These are phyloP conservation scores for Aurantiochytrium sp. DNA, from an alignment of 108 stramenopile genomes.

Conservation along the genomic window DNA sequence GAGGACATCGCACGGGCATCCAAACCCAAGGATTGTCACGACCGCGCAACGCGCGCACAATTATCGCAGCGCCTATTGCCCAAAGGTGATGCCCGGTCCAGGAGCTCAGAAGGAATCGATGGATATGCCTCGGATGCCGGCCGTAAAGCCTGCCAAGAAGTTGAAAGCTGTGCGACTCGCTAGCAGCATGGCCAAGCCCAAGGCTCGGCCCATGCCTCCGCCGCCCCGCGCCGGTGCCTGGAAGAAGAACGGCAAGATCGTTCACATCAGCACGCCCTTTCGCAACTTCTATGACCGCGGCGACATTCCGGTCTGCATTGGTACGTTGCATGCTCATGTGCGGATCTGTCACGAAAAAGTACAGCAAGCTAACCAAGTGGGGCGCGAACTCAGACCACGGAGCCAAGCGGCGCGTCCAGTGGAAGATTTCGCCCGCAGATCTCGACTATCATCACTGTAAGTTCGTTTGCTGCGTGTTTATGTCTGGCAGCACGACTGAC, in stretches of 20 bases:
- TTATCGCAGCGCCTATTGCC: not conserved
- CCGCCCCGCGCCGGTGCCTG: constrained; percentile 1
- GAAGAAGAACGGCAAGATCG: not conserved
- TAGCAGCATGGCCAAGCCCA: constrained; percentile 16
- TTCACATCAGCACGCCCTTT: constrained; percentile 34
- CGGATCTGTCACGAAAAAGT: too few relatives aligned
- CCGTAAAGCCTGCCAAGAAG: too few relatives aligned
- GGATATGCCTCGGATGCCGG: too few relatives aligned
- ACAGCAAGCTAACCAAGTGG: too few relatives aligned
- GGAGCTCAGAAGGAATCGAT: not conserved
- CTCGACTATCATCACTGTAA: constrained; percentile 31
- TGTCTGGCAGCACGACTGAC: too few relatives aligned
- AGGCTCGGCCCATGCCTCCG: not conserved
- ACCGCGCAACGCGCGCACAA: not conserved
- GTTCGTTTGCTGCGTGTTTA: too few relatives aligned
- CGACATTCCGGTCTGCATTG: constrained; percentile 74
- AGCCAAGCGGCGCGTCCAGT: constrained; percentile 71
- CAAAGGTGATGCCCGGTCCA: not conserved
- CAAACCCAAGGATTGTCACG: not conserved
- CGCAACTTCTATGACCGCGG: constrained; percentile 76
- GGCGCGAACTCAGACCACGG: constrained; percentile 62
- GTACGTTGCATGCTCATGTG: constrained; percentile 21
- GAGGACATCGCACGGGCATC: not conserved
- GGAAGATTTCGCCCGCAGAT: constrained; percentile 54
- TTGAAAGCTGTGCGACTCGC: not conserved